Conservation (phyloP, 148 eudicot species). For the Rhododendron griersonianum region DNA sequence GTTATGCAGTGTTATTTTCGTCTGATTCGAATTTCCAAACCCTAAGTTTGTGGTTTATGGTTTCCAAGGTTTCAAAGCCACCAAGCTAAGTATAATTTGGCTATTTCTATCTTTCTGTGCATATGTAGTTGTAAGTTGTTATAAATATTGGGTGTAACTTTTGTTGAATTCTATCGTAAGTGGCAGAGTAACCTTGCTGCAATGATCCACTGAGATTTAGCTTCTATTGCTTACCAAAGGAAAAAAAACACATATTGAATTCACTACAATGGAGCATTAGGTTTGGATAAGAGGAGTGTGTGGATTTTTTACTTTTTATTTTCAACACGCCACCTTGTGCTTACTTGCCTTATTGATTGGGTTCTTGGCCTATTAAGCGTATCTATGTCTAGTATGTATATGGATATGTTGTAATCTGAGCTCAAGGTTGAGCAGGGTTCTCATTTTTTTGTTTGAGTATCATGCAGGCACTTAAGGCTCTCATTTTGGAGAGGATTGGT, state of each 20-base stretch:
- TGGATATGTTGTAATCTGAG: not conserved
- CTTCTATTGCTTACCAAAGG: not conserved
- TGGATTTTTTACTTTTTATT: not conserved
- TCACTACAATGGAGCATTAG: not conserved
- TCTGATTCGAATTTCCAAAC: not conserved
- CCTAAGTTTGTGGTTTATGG: not conserved
- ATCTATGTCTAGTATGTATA: not conserved
- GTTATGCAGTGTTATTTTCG: not conserved
- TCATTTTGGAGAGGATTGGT: conserved; percentile 78
- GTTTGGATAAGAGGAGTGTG: not conserved
- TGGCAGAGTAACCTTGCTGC: not conserved
- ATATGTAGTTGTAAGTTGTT: not conserved
- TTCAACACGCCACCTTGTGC: not conserved
- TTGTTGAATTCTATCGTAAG: too few species aligned
- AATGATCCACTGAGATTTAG: not conserved
- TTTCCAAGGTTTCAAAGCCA: not conserved
- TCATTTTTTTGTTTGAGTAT: not conserved
- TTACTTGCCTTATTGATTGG: not conserved
- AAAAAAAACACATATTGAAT: too few species aligned
- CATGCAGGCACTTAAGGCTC: conserved; percentile 72
- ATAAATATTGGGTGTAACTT: too few species aligned
- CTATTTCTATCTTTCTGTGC: not conserved
- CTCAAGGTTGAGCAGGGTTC: not conserved
- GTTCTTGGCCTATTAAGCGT: not conserved
- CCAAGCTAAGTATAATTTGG: not conserved